Evolutionary conservation across 257 asterid species (phyloP).

Genomic region (Linderniella brevidens): DNA sequence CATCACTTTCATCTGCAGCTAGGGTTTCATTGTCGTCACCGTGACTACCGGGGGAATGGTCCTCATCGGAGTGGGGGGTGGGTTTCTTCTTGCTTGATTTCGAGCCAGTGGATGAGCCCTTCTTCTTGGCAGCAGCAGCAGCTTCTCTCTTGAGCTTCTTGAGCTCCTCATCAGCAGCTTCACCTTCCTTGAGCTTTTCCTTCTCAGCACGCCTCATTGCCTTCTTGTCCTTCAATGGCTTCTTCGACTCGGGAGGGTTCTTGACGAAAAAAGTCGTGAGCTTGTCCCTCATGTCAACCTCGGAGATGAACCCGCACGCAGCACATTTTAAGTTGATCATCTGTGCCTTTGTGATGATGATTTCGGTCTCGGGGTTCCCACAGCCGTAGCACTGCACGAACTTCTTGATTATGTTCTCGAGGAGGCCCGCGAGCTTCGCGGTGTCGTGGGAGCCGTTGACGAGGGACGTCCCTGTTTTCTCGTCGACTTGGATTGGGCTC

Average conservation of each 20-base stretch:
- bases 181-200: constrained; percentile 68
- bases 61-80: constrained; percentile 40
- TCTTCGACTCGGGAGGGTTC: constrained; percentile 58
- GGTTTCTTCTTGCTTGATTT: constrained; percentile 32
- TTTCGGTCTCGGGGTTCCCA: constrained; percentile 65
- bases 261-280: constrained; percentile 62
- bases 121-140: constrained; percentile 35
- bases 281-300: constrained; percentile 78
- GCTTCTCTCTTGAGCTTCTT: constrained; percentile 48
- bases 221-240: constrained; percentile 55
- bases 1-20: constrained; percentile 27
- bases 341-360: constrained; percentile 45
- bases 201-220: constrained; percentile 76
- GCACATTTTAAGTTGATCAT: constrained; percentile 62
- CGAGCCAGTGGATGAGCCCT: constrained; percentile 16
- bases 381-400: constrained; percentile 77
- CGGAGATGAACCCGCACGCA: constrained; percentile 63
- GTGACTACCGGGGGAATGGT: constrained; percentile 42
- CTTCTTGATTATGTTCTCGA: constrained; percentile 60
- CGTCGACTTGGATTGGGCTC: constrained; percentile 78
- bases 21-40: constrained; percentile 28
- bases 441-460: constrained; percentile 78
- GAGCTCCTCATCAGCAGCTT: constrained; percentile 61
- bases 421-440: constrained; percentile 56
- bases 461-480: constrained; percentile 62